These are phyloP conservation scores for Brasilioporus rufonigricans DNA, from an alignment of 768 basidiomycete species.

Conservation along the genomic window DNA sequence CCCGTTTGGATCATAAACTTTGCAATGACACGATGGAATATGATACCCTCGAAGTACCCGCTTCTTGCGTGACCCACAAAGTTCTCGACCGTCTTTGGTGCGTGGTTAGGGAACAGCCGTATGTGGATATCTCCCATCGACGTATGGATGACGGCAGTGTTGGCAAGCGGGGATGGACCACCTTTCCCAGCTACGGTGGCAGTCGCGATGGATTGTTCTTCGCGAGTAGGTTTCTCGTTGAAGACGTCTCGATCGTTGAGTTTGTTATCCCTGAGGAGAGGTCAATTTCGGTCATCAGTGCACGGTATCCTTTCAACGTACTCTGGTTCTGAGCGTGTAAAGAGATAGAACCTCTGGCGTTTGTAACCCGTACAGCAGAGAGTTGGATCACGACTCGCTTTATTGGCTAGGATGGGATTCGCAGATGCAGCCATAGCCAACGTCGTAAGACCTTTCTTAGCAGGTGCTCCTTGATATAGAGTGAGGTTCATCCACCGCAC, in stretches of 20 bases:
- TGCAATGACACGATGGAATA: constrained; percentile 97
- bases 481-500: constrained; percentile 86
- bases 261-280: constrained; percentile 66
- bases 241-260: constrained; percentile 92
- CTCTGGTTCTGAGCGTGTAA: constrained; percentile 89
- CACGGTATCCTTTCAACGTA: constrained; percentile 39
- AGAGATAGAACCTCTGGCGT: constrained; percentile 90
- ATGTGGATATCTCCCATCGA: constrained; percentile 92
- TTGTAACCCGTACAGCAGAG: constrained; percentile 94
- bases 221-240: constrained; percentile 95
- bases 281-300: background rate
- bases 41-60: constrained; percentile 87
- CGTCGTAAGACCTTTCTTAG: constrained; percentile 82
- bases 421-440: constrained; percentile 94
- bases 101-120: constrained; percentile 84
- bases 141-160: constrained; percentile 88
- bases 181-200: constrained; percentile 46
- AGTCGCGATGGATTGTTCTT: constrained; percentile 87
- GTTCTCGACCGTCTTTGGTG: constrained; percentile 96
- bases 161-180: constrained; percentile 71
- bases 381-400: constrained; percentile 82
- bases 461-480: constrained; percentile 91
- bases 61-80: constrained; percentile 90
- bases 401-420: constrained; percentile 90
- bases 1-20: constrained; percentile 99